Evolutionary conservation across 148 eudicot species (phyloP), one percentile per base, ranked within the genome.

Genomic region (Agrostemma githago): DNA sequence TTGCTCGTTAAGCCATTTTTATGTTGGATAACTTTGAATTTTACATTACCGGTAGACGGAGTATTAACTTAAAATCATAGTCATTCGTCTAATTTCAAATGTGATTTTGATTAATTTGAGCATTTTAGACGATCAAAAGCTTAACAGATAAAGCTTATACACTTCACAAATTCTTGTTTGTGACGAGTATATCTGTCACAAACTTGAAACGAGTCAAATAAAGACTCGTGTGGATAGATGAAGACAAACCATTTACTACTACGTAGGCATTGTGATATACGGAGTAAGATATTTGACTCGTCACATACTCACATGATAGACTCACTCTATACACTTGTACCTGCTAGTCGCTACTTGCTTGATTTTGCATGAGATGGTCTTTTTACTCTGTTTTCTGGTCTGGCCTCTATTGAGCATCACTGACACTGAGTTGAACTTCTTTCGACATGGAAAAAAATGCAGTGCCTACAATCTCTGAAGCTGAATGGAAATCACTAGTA

Each of bases 391-490:
- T 1, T 9, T 10, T 62, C 38, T 4, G 54, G 26, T 44, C 54
- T 5, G 44, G 57, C 57, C 6, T 64, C 34, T 37, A 14, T n/a
- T 16, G 44, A 69, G 41, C 62, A 71, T 71, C 66, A 66, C 26
- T 8, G 43, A 46, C 51, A 15, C 75, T 80, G 42, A 71, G 10
- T 46, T 53, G 7, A 38, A 46, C 39, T 69, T 74, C 46, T 61
- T 65, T 75, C 43, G 80, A 65, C 71, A 10, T 79, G 73, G 79
- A 79, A 63, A 79, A 63, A 64, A 74, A 61, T 83, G 82, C 93
- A 89, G 98, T 89, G 79, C 76, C 88, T 62, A 42, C 90, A 56
- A 86, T 87, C 42, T 80, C 81, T 14, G 96, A 89, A 63, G 74
- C 72, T 4, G 75, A 82, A 39, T 94, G 92, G 91, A 83, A 94